A percentile compares a stretch with the other conserved stretches of the same genome.
Conservation (phyloP, 768 basidiomycete genomes). For the Hemileccinum rubropunctum region DNA sequence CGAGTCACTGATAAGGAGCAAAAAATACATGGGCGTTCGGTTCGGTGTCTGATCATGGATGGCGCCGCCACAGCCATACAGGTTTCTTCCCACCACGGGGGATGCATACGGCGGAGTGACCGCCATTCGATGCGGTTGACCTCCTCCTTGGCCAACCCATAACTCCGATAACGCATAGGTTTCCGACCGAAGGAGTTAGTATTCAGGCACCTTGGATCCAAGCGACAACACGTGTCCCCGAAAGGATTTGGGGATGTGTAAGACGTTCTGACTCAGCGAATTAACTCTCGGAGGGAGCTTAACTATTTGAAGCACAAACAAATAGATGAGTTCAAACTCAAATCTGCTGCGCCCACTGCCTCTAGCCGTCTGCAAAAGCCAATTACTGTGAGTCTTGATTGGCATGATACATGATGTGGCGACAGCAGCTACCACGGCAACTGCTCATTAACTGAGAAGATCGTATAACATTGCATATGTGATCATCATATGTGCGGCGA, state of each 20-base stretch:
- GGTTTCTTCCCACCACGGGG: background rate
- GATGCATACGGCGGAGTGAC: background rate
- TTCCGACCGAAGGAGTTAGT: background rate
- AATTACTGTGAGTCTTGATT: background rate
- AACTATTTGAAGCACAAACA: background rate
- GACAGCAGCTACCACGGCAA: background rate
- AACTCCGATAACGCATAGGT: conserved; percentile 1
- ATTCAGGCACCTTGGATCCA: background rate
- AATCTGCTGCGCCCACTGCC: too few relatives aligned
- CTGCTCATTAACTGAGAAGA: background rate
- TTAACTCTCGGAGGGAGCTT: background rate
- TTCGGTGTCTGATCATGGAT: background rate
- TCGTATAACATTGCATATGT: background rate
- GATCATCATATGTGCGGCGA: conserved; percentile 1
- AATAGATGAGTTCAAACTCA: background rate
- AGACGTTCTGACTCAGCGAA: background rate
- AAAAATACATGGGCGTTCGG: background rate
- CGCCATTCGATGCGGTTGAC: background rate
- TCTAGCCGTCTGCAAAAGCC: too few relatives aligned
- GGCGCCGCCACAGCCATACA: background rate
- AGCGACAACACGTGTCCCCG: background rate
- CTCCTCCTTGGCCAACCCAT: background rate
- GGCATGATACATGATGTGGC: too few relatives aligned
- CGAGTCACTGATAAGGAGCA: background rate
- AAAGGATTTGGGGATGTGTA: background rate